Base-by-base conservation (phyloP, 108 stramenopile genomes). In the Ochromonas danica region DNA sequence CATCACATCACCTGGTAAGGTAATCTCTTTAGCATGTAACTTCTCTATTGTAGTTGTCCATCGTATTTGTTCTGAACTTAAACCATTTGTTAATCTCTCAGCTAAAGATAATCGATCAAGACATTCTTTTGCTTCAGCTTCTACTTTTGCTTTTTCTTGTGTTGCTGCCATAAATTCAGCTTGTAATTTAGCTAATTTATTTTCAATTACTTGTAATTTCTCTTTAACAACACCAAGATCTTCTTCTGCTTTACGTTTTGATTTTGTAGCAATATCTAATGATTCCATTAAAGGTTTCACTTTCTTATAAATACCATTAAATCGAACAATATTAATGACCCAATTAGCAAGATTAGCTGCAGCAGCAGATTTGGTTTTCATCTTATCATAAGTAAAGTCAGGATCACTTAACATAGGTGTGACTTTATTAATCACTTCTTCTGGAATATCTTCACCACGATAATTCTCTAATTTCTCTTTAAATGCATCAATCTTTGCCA, bases 281-380 rank as follows among this genome's bases (percentile, higher is more conserved):
- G 61, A 14, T 22, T 80, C 83, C 85, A 86, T 86, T n/a, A 85
- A 70, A 31, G 87, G 87, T 67, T 80, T 78, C 6, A 88, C 85
- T 72, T 77, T 71, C 78, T 79, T 82, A 71, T 84, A 85, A 43
- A 88, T 83, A 42, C 79, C 42, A 71, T 88, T 83, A 70, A 67
- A 75, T 75, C 27, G 45, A 27, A 75, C 40, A 10, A 75, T 75
- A 33, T 75, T 75, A 14, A 75, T 60, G 3, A 75, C 72, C 72
- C 72, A 75, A 42, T 75, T 75, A 6, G 45, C 43, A 3, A 75
- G 38, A 25, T 75, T 75, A 3, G 72, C 72, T 33, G 72, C 72
- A 27, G 72, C 72, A 60, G 31, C 25, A 6, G 72, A 75, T 36
- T 75, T 75, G 10, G 72, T 36, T 81, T 43, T 72, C 81, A 85